Evolutionary conservation across 2,329 filamentous ascomycete genomes (phyloP).

Genomic region (Phyllosticta capitalensis): DNA sequence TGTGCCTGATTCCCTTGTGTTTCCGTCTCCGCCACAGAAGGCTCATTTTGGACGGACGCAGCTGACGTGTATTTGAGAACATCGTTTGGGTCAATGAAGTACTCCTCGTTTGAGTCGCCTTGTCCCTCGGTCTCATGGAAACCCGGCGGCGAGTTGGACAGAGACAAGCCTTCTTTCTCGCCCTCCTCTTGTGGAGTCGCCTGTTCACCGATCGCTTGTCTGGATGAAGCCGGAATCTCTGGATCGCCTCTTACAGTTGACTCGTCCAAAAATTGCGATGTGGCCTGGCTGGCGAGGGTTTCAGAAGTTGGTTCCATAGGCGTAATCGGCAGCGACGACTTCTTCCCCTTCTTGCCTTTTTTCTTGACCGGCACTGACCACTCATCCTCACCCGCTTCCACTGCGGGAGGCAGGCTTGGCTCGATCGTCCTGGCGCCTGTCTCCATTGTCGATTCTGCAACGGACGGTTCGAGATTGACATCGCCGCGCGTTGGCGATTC

Average conservation of each 20-base stretch:
- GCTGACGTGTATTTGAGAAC: background rate
- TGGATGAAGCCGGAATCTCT: background rate
- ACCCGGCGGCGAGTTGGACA: background rate
- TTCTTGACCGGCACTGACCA: slow-evolving; percentile 10
- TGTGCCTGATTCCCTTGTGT: background rate
- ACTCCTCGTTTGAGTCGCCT: background rate
- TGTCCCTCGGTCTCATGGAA: background rate
- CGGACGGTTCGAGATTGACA: too few species aligned
- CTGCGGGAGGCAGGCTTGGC: too few species aligned
- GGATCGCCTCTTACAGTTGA: background rate
- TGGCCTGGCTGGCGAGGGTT: background rate
- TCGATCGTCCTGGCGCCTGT: too few species aligned
- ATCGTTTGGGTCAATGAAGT: background rate
- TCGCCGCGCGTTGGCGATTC: too few species aligned
- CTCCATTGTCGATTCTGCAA: too few species aligned
- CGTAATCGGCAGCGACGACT: background rate
- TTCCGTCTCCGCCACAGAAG: background rate
- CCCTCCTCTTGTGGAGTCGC: background rate
- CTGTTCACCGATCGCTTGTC: background rate
- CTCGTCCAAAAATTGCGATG: background rate
- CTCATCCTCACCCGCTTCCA: slow-evolving; percentile 8
- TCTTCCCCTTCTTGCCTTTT: slow-evolving; percentile 17
- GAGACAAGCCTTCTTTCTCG: background rate
- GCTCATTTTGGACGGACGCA: background rate
- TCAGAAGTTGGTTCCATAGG: background rate